Evolutionary conservation across 208 protist genomes (phyloP).

Genomic region (Leishmania guyanensis): DNA sequence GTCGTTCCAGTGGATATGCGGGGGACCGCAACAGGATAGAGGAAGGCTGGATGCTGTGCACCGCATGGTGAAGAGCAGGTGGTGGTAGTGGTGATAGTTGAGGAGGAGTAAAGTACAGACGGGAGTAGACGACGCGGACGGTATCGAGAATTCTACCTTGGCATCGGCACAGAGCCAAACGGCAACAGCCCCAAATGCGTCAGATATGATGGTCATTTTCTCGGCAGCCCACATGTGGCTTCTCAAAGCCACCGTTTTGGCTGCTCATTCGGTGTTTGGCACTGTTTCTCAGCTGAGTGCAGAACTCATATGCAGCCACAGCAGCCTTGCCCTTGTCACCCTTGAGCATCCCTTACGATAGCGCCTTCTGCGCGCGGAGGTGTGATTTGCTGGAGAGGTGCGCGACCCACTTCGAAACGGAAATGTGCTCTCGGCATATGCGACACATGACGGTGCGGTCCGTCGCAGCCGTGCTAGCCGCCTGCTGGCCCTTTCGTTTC

Average conservation of each 20-base stretch:
- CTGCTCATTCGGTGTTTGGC: background rate
- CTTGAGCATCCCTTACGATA: background rate
- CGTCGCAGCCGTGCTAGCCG: slow-evolving; percentile 22
- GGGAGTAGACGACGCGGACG: background rate
- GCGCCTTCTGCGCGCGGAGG: slow-evolving; percentile 8
- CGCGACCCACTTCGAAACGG: slow-evolving; percentile 41
- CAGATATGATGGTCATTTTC: background rate
- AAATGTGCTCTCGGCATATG: slow-evolving; percentile 61
- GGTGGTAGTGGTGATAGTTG: background rate
- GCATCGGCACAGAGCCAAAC: background rate
- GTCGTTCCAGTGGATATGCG: background rate
- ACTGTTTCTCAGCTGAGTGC: background rate
- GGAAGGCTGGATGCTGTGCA: background rate
- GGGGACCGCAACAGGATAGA: background rate
- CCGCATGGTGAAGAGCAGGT: background rate
- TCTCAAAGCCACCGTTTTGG: background rate
- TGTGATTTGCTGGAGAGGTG: slow-evolving; percentile 53
- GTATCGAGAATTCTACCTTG: too few species aligned
- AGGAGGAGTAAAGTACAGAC: background rate
- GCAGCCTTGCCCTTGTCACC: background rate
- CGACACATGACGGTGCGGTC: slow-evolving; percentile 68
- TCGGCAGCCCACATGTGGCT: too few species aligned
- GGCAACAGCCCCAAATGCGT: background rate
- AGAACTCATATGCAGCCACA: background rate
- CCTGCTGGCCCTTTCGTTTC: background rate